Evolutionary conservation across 345 rosid species (phyloP), one percentile per base, ranked within the genome.

Genomic region (Syzygium aqueum): DNA sequence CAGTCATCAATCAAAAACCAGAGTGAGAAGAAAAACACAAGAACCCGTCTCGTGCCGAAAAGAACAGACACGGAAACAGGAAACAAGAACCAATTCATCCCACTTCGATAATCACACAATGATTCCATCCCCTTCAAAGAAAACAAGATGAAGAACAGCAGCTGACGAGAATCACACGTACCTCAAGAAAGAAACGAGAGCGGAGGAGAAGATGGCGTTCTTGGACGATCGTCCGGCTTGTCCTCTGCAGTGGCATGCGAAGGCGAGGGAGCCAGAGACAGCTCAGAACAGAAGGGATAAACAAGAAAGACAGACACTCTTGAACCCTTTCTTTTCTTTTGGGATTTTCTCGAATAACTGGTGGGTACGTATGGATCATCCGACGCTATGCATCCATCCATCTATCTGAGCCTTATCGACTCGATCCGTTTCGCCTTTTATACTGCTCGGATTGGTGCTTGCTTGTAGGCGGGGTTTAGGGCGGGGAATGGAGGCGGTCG

Each of bases 401-500:
- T 19, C 82, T 1, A 73, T 19, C 80, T 33, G 82, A 11, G 82
- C 49, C 49, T 9, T 73, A 37, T 73, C 82, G 57, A n/a, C 33
- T 51, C 85, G 57, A 84, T 84, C 85, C 43, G 85, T 84, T 77
- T 51, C 7, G 49, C 57, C 40, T 51, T 37, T 9, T 51, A 21
- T 13, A 51, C 59, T 52, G 56, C 19, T 51, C 53, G 51, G 43
- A 43, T 4, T 49, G 19, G 82, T 80, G 86, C 91, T 86, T 53
- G 89, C 84, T 19, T 87, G 63, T 86, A 87, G 89, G 89, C 88
- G 87, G 53, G 80, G 83, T 90, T 88, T 56, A 85, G 93, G 91
- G 89, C 61, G 77, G 84, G 85, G 43, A 3, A 1, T 77, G 51
- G 61, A 33, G 85, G 52, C 61, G 88, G 87, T 65, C 86, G 52